These are phyloP conservation scores for Penicillium crystallinum DNA, from an alignment of 495 filamentous ascomycete genomes.

Conservation along the genomic window DNA sequence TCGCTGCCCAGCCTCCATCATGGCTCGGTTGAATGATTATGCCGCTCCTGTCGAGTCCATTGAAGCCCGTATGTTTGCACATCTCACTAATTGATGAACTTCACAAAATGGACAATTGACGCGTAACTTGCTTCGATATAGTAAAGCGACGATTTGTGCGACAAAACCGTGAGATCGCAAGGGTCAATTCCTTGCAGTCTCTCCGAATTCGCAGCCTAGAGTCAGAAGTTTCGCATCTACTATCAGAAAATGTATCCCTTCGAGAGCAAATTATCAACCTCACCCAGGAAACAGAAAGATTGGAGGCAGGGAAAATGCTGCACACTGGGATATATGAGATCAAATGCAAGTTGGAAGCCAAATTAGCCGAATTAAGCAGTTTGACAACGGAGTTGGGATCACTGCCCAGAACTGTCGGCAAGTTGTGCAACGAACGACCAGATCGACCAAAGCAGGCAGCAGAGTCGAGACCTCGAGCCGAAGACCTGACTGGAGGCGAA, in stretches of 20 bases:
- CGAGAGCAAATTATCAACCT: constrained; percentile 72
- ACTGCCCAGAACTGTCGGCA: constrained; percentile 36
- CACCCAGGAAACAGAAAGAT: constrained; percentile 58
- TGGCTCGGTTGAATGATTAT: constrained; percentile 91
- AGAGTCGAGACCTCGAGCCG: constrained; percentile 12
- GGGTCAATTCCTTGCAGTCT: constrained; percentile 85
- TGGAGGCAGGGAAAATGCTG: constrained; percentile 36
- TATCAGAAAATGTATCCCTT: constrained; percentile 83
- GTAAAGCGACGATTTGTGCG: constrained; percentile 83
- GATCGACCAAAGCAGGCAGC: constrained; percentile 16
- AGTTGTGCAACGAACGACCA: constrained; percentile 9
- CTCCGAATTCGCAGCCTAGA: constrained; percentile 84
- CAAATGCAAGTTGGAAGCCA: constrained; percentile 64
- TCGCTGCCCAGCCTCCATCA: constrained; percentile 27
- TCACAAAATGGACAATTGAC: constrained; percentile 1
- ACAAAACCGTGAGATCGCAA: constrained; percentile 91
- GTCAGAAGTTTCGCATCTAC: constrained; percentile 72
- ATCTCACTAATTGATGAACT: neutral
- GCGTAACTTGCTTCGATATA: constrained; percentile 27
- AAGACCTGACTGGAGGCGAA: constrained; percentile 18
- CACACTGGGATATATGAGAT: constrained; percentile 56
- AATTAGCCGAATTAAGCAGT: constrained; percentile 60
- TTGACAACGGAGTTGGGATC: constrained; percentile 59
- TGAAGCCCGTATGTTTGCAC: constrained; percentile 64
- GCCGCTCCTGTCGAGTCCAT: constrained; percentile 63